Percentiles rank a stretch among this genome's conserved stretches.
Conservation (phyloP, 1,284 basidiomycete species). For the Ceratobasidium sp. region DNA sequence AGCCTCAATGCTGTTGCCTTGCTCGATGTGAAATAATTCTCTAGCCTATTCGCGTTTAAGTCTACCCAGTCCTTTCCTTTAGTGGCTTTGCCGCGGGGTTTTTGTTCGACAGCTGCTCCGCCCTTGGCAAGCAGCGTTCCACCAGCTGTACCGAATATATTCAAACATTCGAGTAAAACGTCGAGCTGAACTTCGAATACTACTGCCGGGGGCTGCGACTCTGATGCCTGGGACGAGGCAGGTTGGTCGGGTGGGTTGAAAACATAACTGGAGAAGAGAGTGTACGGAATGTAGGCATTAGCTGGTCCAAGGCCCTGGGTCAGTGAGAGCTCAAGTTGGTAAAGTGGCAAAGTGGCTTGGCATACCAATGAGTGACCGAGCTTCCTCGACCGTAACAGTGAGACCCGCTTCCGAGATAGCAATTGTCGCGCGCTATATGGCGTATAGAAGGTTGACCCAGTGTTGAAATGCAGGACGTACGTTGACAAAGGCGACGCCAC, state of each 20-base stretch:
- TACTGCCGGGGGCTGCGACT: constrained; percentile 48
- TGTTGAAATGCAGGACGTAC: constrained; percentile 53
- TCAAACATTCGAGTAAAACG: constrained; percentile 85
- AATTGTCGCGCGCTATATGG: constrained; percentile 74
- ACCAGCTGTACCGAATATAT: constrained; percentile 86
- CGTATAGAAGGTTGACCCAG: constrained; percentile 33
- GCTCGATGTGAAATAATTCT: constrained; percentile 47
- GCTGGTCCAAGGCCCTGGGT: constrained; percentile 54
- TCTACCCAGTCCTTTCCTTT: constrained; percentile 50
- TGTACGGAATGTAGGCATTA: constrained; percentile 82
- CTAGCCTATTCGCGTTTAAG: constrained; percentile 34
- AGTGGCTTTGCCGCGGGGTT: constrained; percentile 55
- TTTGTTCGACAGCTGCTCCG: constrained; percentile 43
- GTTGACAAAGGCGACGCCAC: constrained; percentile 78
- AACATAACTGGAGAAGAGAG: constrained; percentile 78
- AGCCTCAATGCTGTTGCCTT: constrained; percentile 85
- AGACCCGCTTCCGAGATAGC: constrained; percentile 73
- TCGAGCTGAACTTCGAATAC: constrained; percentile 82
- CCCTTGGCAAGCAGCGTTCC: constrained; percentile 12
- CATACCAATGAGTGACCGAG: constrained; percentile 76
- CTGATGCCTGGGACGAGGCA: constrained; percentile 45
- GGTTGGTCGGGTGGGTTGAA: constrained; percentile 54
- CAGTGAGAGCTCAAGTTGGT: not conserved
- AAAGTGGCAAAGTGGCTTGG: not conserved
- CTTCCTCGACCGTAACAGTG: constrained; percentile 87